phyloP scores from a whole-genome alignment of 2,329 filamentous ascomycete species.

The Ophiostoma himal-ulmi region DNA sequence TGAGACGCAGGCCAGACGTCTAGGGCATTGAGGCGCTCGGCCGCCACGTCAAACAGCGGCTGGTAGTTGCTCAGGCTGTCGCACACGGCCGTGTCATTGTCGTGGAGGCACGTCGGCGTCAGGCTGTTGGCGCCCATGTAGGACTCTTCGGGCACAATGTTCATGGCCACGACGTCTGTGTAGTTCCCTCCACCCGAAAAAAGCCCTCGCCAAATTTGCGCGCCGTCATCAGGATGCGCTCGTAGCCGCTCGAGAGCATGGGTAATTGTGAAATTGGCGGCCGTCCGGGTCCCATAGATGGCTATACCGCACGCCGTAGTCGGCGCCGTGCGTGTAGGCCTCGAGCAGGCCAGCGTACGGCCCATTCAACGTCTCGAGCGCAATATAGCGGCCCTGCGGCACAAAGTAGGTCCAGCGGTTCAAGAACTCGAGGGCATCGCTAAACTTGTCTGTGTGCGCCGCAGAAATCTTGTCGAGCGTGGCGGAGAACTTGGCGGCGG shows the following conservation, averaged over 20 bases:
- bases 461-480: slow-evolving; percentile 21
- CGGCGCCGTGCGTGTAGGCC: slow-evolving; percentile 23
- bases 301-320: slow-evolving; percentile 24
- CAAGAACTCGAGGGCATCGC: slow-evolving; percentile 19
- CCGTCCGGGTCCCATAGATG: slow-evolving; percentile 23
- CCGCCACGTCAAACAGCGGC: slow-evolving; percentile 20
- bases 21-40: slow-evolving; percentile 19
- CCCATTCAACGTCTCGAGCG: slow-evolving; percentile 23
- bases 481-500: slow-evolving; percentile 29
- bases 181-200: slow-evolving; percentile 51
- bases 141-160: slow-evolving; percentile 31
- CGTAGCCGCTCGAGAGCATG: slow-evolving; percentile 43
- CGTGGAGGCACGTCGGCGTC: slow-evolving; percentile 50
- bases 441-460: slow-evolving; percentile 10
- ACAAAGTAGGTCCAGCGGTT: slow-evolving; percentile 24
- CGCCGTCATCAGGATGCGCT: slow-evolving; percentile 56
- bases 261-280: slow-evolving; percentile 21
- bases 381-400: slow-evolving; percentile 17
- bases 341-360: slow-evolving; percentile 24
- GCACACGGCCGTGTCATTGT: slow-evolving; percentile 35
- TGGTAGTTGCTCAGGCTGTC: slow-evolving; percentile 22
- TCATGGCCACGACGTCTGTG: slow-evolving; percentile 52
- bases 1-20: slow-evolving; percentile 15
- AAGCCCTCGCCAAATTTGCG: slow-evolving; percentile 57
- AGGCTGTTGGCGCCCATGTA: slow-evolving; percentile 43